Evolutionary conservation across 2,329 filamentous ascomycete species (phyloP).

Genomic region (Davidsoniella eucalypti): DNA sequence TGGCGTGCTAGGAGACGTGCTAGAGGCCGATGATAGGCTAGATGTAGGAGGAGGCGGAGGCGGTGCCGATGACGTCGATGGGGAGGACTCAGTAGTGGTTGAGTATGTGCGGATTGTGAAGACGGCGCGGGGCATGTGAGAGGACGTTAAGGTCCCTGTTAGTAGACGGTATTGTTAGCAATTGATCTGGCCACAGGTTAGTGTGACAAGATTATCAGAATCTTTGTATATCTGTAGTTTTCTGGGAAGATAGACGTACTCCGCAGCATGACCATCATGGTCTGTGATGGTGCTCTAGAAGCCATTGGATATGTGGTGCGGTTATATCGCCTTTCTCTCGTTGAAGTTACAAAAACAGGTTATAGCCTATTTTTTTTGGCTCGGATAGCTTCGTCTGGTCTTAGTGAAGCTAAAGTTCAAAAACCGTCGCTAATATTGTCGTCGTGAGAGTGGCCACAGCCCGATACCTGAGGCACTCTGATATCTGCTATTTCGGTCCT

Average conservation of each 20-base stretch:
- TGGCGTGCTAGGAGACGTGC: slow-evolving; percentile 13
- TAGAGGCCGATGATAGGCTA: slow-evolving; percentile 10
- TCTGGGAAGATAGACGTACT: not conserved
- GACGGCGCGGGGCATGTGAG: slow-evolving; percentile 1
- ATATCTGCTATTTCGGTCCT: not conserved
- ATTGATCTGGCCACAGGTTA: not conserved
- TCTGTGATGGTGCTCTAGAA: slow-evolving; percentile 3
- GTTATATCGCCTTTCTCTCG: too few species aligned
- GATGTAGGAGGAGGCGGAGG: slow-evolving; percentile 14
- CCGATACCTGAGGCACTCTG: not conserved
- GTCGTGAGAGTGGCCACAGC: not conserved
- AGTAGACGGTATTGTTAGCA: not conserved
- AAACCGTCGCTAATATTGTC: not conserved
- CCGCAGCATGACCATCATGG: slow-evolving; percentile 7
- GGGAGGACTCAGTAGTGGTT: slow-evolving; percentile 16
- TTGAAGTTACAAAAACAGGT: too few species aligned
- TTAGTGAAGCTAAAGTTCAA: not conserved
- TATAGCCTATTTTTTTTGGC: too few species aligned
- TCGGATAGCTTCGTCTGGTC: too few species aligned
- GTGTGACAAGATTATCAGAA: not conserved
- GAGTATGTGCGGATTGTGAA: slow-evolving; percentile 19
- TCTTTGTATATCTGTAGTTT: not conserved
- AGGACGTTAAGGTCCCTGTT: slow-evolving; percentile 4
- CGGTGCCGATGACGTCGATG: slow-evolving; percentile 13
- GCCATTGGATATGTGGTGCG: not conserved